These are phyloP conservation scores for Calycina marina DNA, from an alignment of 2,329 filamentous ascomycete genomes.

Conservation along the genomic window DNA sequence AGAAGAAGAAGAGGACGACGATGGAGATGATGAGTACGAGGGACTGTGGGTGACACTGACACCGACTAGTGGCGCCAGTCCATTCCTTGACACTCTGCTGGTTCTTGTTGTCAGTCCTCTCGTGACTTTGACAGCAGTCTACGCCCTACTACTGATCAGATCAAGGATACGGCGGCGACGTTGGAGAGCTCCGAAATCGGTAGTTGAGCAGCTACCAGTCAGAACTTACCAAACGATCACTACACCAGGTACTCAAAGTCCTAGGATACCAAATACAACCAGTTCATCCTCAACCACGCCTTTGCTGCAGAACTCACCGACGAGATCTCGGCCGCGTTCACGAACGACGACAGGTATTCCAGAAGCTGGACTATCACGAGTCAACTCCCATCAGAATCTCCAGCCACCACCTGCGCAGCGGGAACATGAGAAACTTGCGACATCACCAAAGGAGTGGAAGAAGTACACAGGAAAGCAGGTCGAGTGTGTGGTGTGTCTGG, in stretches of 20 bases:
- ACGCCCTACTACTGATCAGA: conserved; percentile 72
- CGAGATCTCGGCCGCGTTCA: conserved; percentile 45
- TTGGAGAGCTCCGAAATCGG: conserved; percentile 94
- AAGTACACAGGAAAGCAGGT: conserved; percentile 55
- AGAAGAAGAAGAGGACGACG: conserved; percentile 25
- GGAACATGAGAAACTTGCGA: conserved; percentile 33
- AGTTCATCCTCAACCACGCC: conserved; percentile 65
- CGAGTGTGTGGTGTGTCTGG: conserved; percentile 91
- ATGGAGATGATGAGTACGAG: conserved; percentile 40
- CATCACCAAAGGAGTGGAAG: conserved; percentile 41
- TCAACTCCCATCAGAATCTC: conserved; percentile 25
- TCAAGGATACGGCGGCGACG: conserved; percentile 77
- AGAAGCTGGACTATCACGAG: conserved; percentile 32
- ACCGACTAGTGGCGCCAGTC: conserved; percentile 75
- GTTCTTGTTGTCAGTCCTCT: conserved; percentile 91
- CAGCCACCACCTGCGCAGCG: conserved; percentile 12
- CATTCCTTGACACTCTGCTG: conserved; percentile 92
- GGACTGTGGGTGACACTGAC: conserved; percentile 95
- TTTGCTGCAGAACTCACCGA: conserved; percentile 45
- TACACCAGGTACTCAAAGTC: conserved; percentile 40
- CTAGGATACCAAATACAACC: conserved; percentile 46
- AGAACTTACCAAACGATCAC: conserved; percentile 84
- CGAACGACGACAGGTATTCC: conserved; percentile 47
- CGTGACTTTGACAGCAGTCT: conserved; percentile 84
- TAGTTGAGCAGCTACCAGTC: conserved; percentile 88